These are phyloP conservation scores for Zelopaecilomyces penicillatus DNA, from an alignment of 2,329 filamentous ascomycete species.

Conservation along the genomic window DNA sequence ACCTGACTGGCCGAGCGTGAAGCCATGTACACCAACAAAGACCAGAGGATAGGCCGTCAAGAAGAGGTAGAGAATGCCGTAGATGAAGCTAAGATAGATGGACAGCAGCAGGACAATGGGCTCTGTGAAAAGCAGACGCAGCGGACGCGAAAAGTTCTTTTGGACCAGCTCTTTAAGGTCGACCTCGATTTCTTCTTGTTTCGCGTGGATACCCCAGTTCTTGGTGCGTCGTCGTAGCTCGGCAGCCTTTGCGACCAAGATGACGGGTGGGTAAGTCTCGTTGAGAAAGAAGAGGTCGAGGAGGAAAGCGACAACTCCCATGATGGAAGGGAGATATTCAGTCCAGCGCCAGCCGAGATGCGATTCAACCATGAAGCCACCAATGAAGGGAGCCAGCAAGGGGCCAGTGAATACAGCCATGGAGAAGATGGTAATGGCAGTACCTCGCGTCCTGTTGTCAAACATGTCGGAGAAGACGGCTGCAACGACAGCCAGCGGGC, in stretches of 20 bases:
- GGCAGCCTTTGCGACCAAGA: constrained; percentile 52
- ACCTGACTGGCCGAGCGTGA: constrained; percentile 61
- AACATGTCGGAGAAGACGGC: constrained; percentile 68
- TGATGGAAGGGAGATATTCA: constrained; percentile 53
- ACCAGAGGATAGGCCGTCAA: constrained; percentile 78
- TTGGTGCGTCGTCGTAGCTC: constrained; percentile 54
- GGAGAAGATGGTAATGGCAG: constrained; percentile 35
- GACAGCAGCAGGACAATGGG: constrained; percentile 61
- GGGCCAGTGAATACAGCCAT: constrained; percentile 56
- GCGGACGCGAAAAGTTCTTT: constrained; percentile 59
- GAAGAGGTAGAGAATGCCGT: constrained; percentile 75
- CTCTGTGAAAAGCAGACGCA: constrained; percentile 58
- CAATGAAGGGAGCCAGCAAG: constrained; percentile 58
- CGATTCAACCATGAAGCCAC: constrained; percentile 56
- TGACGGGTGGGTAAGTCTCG: constrained; percentile 63
- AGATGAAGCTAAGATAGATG: constrained; percentile 68
- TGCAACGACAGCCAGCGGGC: constrained; percentile 59
- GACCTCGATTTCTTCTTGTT: constrained; percentile 63
- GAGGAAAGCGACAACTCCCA: constrained; percentile 52
- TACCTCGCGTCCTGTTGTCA: constrained; percentile 52
- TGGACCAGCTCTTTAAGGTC: constrained; percentile 54
- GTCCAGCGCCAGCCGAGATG: constrained; percentile 68
- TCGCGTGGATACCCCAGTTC: constrained; percentile 65
- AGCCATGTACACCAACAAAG: constrained; percentile 64
- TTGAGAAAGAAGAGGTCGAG: constrained; percentile 55